Evolutionary conservation across 768 basidiomycete genomes (phyloP), one percentile per base, ranked within the genome.

Genomic region (Cyclocybe cylindracea): DNA sequence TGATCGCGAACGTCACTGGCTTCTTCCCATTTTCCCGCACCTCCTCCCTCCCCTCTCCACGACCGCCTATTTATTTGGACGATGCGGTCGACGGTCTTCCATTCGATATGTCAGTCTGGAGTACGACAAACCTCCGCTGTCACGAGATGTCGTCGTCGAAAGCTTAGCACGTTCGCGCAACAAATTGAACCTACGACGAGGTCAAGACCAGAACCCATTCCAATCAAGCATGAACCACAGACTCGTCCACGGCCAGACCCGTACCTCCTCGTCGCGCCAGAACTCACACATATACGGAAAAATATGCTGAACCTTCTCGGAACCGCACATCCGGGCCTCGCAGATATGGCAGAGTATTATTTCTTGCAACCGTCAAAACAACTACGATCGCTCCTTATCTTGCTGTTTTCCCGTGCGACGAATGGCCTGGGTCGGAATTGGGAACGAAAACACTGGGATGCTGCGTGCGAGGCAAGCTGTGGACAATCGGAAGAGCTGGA

Each of bases 321-420:
- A 14, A 87, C 91, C 2, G 89, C 93, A 7, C 92, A 98, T 67
- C 91, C 96, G 1, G 83, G 85, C 3, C 84, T 98, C 46, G 84
- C 87, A 53, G 85, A 90, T 46, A 86, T 97, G 48, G 94, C 96
- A 2, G 83, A 91, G 57, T 94, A 91, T 71, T 98, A 97, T 74
- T 98, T 98, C 66, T 72, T 87, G 44, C 85, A 90, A 52, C 87
- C 88, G 10, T 91, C 93, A 9, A 94, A 94, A 64, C 94, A 98
- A 64, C 76, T 98, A 24, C 83, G 97, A 5, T 94, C 97, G 2
- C 73, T 94, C 47, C 74, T 98, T 34, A 91, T 98, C 11, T 80
- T 99, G 16, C 81, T 99, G 33, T 90, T 97, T 69, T 77, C 91
- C 13, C 87, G 89, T 51, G 97, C 95, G 7, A 97, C 94, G 19